phyloP scores from a whole-genome alignment of 2,329 filamentous ascomycete species.

The Fusarium napiforme region DNA sequence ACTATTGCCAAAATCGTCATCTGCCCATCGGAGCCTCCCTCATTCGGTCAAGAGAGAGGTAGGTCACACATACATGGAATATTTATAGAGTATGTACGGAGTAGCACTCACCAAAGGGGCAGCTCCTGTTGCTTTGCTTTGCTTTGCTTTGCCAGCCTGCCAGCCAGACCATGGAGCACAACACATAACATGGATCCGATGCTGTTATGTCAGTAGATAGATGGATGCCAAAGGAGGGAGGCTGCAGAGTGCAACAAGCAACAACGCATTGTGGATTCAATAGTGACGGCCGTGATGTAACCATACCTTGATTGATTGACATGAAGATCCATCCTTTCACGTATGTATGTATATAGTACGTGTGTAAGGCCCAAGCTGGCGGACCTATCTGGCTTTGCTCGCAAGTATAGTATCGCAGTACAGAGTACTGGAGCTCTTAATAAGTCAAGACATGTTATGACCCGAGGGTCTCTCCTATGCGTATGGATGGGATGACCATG shows the following conservation, averaged over 20 bases:
- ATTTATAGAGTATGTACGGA: background rate
- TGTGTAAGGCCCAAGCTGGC: background rate
- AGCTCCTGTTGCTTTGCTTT: background rate
- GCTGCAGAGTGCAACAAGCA: background rate
- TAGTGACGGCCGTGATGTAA: background rate
- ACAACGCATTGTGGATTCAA: background rate
- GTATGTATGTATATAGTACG: background rate
- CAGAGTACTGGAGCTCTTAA: background rate
- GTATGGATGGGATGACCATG: background rate
- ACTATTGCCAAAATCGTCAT: constrained; percentile 43
- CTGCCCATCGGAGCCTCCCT: constrained; percentile 25
- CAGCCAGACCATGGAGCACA: background rate
- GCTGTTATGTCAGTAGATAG: background rate
- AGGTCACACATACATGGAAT: background rate
- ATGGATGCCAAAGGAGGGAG: background rate
- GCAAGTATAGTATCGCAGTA: background rate
- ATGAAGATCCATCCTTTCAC: background rate
- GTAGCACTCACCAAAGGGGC: background rate
- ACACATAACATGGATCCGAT: background rate
- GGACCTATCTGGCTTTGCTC: background rate
- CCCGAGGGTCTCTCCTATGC: background rate
- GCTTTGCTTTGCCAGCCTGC: background rate
- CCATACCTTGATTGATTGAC: background rate
- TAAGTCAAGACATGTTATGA: constrained; percentile 2
- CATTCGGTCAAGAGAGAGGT: constrained; percentile 3